Percentiles rank a stretch among this genome's conserved stretches.
Evolutionary conservation across 1,284 basidiomycete genomes (phyloP).

Genomic region (Phaffia rhodozyma): DNA sequence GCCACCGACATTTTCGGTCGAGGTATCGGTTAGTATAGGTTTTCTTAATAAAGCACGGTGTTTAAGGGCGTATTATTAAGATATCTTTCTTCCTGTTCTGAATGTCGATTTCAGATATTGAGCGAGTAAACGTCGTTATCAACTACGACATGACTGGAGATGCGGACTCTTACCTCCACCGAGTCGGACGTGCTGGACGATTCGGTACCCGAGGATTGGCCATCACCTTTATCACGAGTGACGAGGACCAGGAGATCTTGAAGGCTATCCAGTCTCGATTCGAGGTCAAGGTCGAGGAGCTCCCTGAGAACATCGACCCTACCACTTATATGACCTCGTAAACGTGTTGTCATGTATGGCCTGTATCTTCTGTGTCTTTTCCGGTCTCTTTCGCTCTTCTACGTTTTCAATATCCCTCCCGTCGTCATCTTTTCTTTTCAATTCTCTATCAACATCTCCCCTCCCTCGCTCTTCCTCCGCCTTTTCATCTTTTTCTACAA

Average conservation of each 20-base stretch:
- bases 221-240: slow-evolving; percentile 91
- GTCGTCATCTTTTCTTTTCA: too few relatives aligned
- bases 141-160: slow-evolving; percentile 94
- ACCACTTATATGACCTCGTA: slow-evolving; percentile 12
- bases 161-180: slow-evolving; percentile 95
- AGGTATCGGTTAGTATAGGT: slow-evolving; percentile 47
- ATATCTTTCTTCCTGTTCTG: neutral
- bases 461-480: too few relatives aligned
- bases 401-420: too few relatives aligned
- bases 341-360: too few relatives aligned
- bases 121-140: slow-evolving; percentile 92
- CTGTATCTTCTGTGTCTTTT: too few relatives aligned
- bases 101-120: slow-evolving; percentile 50
- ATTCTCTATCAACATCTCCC: too few relatives aligned
- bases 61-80: too few relatives aligned
- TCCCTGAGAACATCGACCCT: slow-evolving; percentile 85
- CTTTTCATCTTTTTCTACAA: too few relatives aligned
- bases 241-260: slow-evolving; percentile 88
- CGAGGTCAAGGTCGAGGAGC: slow-evolving; percentile 82
- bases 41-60: too few relatives aligned
- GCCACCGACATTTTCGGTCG: slow-evolving; percentile 96
- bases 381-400: too few relatives aligned
- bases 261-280: slow-evolving; percentile 78
- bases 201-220: slow-evolving; percentile 99
- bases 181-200: slow-evolving; percentile 96